Evolutionary conservation across 805 yeast genomes (phyloP), one percentile per base, ranked within the genome.

Genomic region (Kodamaea lidongshanica): DNA sequence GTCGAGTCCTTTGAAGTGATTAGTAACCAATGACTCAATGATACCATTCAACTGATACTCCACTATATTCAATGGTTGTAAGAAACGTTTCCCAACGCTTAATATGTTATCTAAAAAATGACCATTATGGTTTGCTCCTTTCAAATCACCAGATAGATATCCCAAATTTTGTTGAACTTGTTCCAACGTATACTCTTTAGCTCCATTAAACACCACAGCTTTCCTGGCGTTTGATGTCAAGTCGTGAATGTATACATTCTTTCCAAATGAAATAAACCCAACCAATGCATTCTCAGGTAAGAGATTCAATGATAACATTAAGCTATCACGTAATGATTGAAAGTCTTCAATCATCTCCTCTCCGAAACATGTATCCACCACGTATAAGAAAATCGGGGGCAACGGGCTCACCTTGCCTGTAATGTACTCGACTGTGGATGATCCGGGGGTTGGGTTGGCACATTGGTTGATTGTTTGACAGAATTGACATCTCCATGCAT

Each of bases 181-280:
- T 19, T 66, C 74, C 11, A 57, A 45, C 0, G 68, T 52, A 41
- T 77, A 74, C 7, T 55, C 56, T 42, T 73, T 76, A 3, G 52
- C 42, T 13, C 86, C 86, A 45, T 76, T 77, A 54, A 77, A 78
- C 7, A 65, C 52, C 38, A 55, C 63, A 20, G 26, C 20, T 12
- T 25, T 33, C 7, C 30, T 28, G 14, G 35, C 40, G 14, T 56
- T 48, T 22, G 58, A 43, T 3, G 59, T 54, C 12, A 76, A 48
- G 41, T 77, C 80, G 45, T 74, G 77, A 14, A 78, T 58, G 40
- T 64, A 68, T 15, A 77, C 78, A 45, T 74, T 62, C 33, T 73
- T 73, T 4, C 84, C 85, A 53, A 52, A 77, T 1, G 77, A 61
- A 27, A 78, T 60, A 14, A 78, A 54, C 1, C 80, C 81, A 22